These are phyloP conservation scores for Rhododendron williamsianum DNA, from an alignment of 148 eudicot species.

Conservation along the genomic window DNA sequence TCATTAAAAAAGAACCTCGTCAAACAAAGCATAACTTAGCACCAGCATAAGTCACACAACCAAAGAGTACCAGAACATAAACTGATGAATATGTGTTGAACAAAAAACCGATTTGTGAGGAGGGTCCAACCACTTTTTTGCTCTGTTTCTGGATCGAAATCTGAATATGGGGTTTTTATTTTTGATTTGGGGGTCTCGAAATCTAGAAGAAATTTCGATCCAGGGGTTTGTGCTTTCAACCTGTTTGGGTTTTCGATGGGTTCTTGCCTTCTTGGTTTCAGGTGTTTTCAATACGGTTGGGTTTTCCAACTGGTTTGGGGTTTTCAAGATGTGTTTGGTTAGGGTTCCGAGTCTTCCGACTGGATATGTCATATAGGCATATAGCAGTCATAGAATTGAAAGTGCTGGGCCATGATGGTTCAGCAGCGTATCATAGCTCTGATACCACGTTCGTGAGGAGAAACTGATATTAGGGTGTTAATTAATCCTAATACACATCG, in stretches of 20 bases:
- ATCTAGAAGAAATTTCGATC: background rate
- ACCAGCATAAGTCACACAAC: background rate
- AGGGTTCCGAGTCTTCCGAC: background rate
- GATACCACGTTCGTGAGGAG: background rate
- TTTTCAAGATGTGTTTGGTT: background rate
- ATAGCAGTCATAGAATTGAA: background rate
- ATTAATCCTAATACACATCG: background rate
- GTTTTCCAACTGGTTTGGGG: background rate
- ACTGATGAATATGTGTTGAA: background rate
- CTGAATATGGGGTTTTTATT: background rate
- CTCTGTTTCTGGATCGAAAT: background rate
- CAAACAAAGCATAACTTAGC: background rate
- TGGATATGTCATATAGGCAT: too few relatives aligned
- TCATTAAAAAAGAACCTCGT: background rate
- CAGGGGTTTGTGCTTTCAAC: background rate
- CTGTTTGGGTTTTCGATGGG: too few relatives aligned
- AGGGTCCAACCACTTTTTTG: background rate
- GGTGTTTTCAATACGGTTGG: background rate
- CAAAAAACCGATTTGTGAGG: background rate
- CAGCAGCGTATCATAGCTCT: background rate
- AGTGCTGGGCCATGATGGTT: background rate
- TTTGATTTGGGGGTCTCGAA: background rate
- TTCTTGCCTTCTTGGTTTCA: too few relatives aligned
- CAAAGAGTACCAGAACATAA: background rate
- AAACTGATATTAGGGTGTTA: background rate